Evolutionary conservation across 441 rosid species (phyloP).

Genomic region (Cnidoscolus chayamansa): DNA sequence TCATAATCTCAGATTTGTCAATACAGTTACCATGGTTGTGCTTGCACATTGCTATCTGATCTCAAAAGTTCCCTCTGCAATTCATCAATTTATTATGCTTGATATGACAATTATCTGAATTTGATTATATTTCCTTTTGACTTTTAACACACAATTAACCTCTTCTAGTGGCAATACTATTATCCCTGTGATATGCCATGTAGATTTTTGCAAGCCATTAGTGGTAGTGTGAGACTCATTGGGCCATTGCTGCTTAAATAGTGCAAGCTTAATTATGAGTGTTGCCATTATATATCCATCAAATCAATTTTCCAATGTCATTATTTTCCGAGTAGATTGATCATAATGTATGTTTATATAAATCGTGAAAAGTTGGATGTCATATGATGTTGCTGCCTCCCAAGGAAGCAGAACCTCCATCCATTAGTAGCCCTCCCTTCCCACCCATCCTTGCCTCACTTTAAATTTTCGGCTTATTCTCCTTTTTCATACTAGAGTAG

Average conservation of each 20-base stretch:
- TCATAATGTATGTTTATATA: conserved; percentile 2
- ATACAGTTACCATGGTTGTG: neutral
- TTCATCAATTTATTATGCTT: conserved; percentile 2
- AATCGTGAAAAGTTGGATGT: conserved; percentile 7
- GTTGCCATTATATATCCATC: conserved; percentile 14
- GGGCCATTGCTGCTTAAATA: conserved; percentile 21
- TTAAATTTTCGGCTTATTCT: neutral
- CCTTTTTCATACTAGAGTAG: conserved; percentile 1
- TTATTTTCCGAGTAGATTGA: neutral
- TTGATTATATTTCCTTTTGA: conserved; percentile 25
- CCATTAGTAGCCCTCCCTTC: neutral
- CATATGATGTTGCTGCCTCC: conserved; percentile 10
- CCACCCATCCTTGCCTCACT: neutral
- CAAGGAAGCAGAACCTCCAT: conserved; percentile 3
- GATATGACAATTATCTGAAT: conserved; percentile 27
- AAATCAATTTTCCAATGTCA: neutral
- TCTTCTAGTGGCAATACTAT: conserved; percentile 17
- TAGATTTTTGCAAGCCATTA: conserved; percentile 14
- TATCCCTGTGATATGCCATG: conserved; percentile 8
- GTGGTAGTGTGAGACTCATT: conserved; percentile 14
- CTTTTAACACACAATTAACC: conserved; percentile 9
- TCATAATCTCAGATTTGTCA: neutral
- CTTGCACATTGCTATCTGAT: neutral
- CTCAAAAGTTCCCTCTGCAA: neutral
- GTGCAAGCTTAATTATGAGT: conserved; percentile 29